Evolutionary conservation across 2,329 filamentous ascomycete species (phyloP), one percentile per base, ranked within the genome.

Genomic region (Ophiocordyceps camponoti-leonardi): DNA sequence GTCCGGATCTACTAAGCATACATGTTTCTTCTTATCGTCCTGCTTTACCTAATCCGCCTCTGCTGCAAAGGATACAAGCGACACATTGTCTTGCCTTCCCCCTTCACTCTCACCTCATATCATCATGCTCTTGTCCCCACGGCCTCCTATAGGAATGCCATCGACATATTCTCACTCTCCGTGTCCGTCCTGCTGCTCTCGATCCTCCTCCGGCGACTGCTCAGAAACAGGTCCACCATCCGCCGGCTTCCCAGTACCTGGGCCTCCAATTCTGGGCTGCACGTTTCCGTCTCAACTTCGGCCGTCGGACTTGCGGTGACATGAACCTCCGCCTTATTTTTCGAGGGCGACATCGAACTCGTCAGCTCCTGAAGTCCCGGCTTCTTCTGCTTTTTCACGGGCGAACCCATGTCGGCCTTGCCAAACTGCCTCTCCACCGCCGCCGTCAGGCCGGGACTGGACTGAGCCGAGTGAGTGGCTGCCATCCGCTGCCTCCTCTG

Each of bases 151-250:
- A 65, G 44, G 49, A 64, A 65, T 30, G 55, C 60, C 2, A 49
- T 47, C 2, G 58, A 54, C 6, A 56, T 58, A 47, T 52, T 58
- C 3, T 56, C 56, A 41, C 50, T 51, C 23, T 49, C 54, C 18
- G 49, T 51, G 8, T 49, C 52, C 33, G 49, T 49, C 44, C 45
- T 48, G 23, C 59, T 63, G 13, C 63, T 64, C 22, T 59, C 55
- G 35, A 67, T 63, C 13, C 63, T 61, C 49, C 56, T 67, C 16
- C 67, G 62, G 18, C 72, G 63, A 42, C 65, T 72, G 48, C 61
- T 73, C 26, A 76, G 58, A 52, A 76, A 75, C 43, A 69, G 48
- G 45, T 76, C 71, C 8, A 76, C 71, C 67, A 76, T 74, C 40
- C 61, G 61, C 54, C 67, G 67, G 51, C 70, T 71, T 2, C 67